Evolutionary conservation across 495 filamentous ascomycete genomes (phyloP), one percentile per base, ranked within the genome.

Genomic region (Xylaria longipes): DNA sequence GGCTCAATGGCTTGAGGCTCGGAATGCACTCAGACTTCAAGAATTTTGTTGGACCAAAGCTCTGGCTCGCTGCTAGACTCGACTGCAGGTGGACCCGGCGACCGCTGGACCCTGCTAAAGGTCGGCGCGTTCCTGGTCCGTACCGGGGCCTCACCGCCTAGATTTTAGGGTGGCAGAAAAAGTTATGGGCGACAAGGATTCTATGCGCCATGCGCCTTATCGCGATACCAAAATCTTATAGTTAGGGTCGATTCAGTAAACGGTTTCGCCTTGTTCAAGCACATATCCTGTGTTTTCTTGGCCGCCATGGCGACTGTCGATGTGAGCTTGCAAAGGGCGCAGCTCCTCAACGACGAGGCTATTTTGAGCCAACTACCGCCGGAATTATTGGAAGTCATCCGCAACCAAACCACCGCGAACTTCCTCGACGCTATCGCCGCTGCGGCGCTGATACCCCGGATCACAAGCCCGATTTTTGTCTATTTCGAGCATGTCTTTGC

Each of bases 401-500:
- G 84, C 73, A 82, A 88, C 74, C 86, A 90, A 71, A 86, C 83
- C 65, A 86, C 90, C 74, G 83, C 85, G 66, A 84, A 87, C 74
- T 91, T 94, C 80, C 88, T 96, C 65, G 88, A 92, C 78, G 86
- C 87, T 68, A 83, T 97, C 77, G 86, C 92, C 67, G 80, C 82
- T 69, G 86, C 89, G 68, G 90, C 94, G 35, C 85, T 95, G 71
- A 82, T 90, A 71, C 84, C 92, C 58, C 78, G 83, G 65, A 83
- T 86, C 72, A 94, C 93, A 65, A 85, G 91, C 71, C 79, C 79
- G 22, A 84, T 97, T 75, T 95, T 95, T 75, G 82, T 84, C 71
- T 83, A 89, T 70, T 93, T 93, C 78, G 88, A 93, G 80, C 81
- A 82, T 61, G 79, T 93, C 60, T 91, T 95, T 74, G 88, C 93